Base-by-base conservation (phyloP, 192 early-diverging fungal species). In the Podila minutissima region DNA sequence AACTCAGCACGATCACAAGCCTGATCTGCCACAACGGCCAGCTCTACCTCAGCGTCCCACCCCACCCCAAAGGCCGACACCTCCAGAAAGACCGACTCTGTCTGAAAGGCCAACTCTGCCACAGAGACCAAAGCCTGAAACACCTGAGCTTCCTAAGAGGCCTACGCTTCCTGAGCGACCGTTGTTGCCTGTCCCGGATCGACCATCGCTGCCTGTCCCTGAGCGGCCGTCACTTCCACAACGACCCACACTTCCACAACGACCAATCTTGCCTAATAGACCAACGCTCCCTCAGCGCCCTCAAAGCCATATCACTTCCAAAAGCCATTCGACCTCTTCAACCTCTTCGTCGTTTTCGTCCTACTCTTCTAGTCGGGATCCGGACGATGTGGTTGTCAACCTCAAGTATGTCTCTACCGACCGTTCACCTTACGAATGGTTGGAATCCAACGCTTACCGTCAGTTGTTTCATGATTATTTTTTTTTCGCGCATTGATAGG, bases 171-270 rank as follows among this genome's bases (percentile, higher is more conserved):
- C 53, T 9, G 24, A 26, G 8, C 12, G 53, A 55, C 53, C 53
- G 22, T 17, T 29, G 29, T 29, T 29, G 29, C 29, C 29, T 29
- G 29, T 29, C 29, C 29, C 29, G 29, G 29, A 29, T 3, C 29
- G 29, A 29, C 29, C 29, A 29, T 29, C 29, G 3, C 29, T 29
- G 1, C 29, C 29, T 2, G 3, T 29, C 29, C 29, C 29, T 29
- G 38, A 41, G 38, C 38, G 38, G 2, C 66, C 73, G 32, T 63
- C 58, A 1, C 74, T 76, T 28, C 74, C 74, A 17, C 67, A 63
- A 10, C 48, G 74, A 29, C 74, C 74, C 5, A 11, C 68, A n/a
- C 50, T 74, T 15, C 73, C 73, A 13, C 49, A 59, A 12, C 49
- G 73, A 33, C 73, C 73, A 9, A 24, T 33, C 4, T 15, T 55